phyloP scores from a whole-genome alignment of 345 rosid genomes.

The Hirschfeldia incana region DNA sequence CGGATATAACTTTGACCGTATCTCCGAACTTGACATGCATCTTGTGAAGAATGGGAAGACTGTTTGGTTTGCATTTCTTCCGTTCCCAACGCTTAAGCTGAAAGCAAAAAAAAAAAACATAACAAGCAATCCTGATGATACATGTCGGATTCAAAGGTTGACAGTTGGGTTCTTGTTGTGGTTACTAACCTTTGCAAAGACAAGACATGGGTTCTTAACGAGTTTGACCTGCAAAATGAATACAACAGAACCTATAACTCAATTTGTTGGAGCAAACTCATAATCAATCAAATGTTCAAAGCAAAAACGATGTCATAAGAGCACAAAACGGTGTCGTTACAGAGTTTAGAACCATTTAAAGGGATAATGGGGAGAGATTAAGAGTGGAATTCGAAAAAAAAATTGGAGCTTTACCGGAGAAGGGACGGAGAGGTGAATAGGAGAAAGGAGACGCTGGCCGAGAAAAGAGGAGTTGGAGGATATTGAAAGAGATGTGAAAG shows the following conservation, averaged over 20 bases:
- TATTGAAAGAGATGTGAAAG: conserved; percentile 63
- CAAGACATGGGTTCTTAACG: conserved; percentile 57
- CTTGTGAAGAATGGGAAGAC: conserved; percentile 83
- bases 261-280: too few species aligned
- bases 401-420: conserved; percentile 43
- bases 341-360: background rate
- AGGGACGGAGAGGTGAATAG: conserved; percentile 43
- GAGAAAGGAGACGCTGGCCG: conserved; percentile 63
- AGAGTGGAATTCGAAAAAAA: background rate
- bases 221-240: conserved; percentile 57
- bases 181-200: conserved; percentile 56
- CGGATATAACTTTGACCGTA: conserved; percentile 75
- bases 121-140: background rate
- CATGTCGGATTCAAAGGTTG: background rate
- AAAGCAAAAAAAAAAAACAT: background rate
- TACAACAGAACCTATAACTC: conserved; percentile 4
- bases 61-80: conserved; percentile 85
- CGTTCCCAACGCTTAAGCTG: conserved; percentile 94
- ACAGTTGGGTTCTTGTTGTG: background rate
- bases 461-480: conserved; percentile 64
- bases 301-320: background rate
- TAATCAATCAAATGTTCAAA: too few species aligned
- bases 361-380: background rate
- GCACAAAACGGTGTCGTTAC: background rate
- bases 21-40: conserved; percentile 95